Percentiles rank a stretch among this genome's conserved stretches.
Evolutionary conservation across 176 grass and related monocot species (phyloP).

Genomic region (Oryza punctata): DNA sequence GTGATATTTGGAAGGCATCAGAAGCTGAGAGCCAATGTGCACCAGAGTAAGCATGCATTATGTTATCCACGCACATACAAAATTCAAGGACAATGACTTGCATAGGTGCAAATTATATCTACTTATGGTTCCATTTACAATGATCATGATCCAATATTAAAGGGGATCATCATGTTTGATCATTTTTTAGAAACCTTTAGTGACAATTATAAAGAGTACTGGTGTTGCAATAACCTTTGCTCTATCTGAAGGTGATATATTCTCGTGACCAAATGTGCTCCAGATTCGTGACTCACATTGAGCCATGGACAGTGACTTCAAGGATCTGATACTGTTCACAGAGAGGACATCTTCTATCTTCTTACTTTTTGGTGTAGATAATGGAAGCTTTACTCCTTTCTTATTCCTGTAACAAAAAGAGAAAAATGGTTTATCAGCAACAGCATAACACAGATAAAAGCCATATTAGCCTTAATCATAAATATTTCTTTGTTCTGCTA

Average conservation of each 20-base stretch:
- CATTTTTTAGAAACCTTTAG: not conserved
- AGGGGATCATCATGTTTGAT: not conserved
- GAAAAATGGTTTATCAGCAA: constrained; percentile 16
- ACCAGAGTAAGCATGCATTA: no score
- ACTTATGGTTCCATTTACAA: not conserved
- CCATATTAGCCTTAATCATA: not conserved
- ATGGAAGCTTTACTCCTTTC: no score
- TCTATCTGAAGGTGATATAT: constrained; percentile 42
- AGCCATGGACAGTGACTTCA: constrained; percentile 49
- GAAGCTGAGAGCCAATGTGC: no score
- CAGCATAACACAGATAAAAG: not conserved
- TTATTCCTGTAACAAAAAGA: constrained; percentile 40
- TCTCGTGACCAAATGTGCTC: constrained; percentile 39
- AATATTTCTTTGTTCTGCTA: not conserved
- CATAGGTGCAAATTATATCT: constrained; percentile 3
- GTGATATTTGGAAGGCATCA: no score
- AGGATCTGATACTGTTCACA: constrained; percentile 41
- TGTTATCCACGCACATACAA: not conserved
- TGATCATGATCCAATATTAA: not conserved
- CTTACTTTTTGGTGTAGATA: not conserved
- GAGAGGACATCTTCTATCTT: constrained; percentile 54
- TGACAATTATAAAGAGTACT: not conserved
- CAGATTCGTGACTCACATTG: constrained; percentile 57
- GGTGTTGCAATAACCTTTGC: constrained; percentile 49
- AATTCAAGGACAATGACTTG: not conserved